Conservation (phyloP, 257 asterid genomes). For the Plantago elongata region DNA sequence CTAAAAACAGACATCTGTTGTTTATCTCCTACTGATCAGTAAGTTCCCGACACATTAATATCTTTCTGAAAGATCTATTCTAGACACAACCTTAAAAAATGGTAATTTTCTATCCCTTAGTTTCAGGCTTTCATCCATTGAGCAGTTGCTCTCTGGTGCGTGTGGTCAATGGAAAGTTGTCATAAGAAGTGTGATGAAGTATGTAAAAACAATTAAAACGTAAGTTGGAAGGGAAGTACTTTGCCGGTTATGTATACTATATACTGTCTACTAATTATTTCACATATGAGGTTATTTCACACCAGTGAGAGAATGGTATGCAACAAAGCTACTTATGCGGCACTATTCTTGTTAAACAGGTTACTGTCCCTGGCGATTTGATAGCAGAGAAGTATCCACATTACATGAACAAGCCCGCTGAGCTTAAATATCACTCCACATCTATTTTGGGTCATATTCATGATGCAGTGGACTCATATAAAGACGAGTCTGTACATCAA, state of each 20-base stretch:
- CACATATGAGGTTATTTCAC: not conserved
- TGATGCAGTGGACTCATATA: slow-evolving; percentile 34
- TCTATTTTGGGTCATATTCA: slow-evolving; percentile 62
- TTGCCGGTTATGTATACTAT: not conserved
- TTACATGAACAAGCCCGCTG: slow-evolving; percentile 43
- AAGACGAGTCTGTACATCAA: slow-evolving; percentile 19
- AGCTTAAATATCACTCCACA: slow-evolving; percentile 36
- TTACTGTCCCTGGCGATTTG: slow-evolving; percentile 37
- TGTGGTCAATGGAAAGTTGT: too few species aligned
- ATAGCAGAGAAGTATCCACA: slow-evolving; percentile 56
- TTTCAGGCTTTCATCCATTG: too few species aligned
- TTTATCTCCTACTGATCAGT: too few species aligned
- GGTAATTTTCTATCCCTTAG: too few species aligned
- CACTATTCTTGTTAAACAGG: slow-evolving; percentile 33
- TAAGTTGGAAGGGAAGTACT: not conserved
- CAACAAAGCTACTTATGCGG: not conserved
- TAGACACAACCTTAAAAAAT: too few species aligned
- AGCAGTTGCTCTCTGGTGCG: too few species aligned
- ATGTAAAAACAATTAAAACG: too few species aligned
- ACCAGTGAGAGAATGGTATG: not conserved
- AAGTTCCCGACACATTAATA: too few species aligned
- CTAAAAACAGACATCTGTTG: too few species aligned
- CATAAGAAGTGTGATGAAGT: too few species aligned
- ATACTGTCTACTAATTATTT: not conserved
- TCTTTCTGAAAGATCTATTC: too few species aligned